Conservation (phyloP, 352 stramenopile species). For the Globisporangium heterothallicum region DNA sequence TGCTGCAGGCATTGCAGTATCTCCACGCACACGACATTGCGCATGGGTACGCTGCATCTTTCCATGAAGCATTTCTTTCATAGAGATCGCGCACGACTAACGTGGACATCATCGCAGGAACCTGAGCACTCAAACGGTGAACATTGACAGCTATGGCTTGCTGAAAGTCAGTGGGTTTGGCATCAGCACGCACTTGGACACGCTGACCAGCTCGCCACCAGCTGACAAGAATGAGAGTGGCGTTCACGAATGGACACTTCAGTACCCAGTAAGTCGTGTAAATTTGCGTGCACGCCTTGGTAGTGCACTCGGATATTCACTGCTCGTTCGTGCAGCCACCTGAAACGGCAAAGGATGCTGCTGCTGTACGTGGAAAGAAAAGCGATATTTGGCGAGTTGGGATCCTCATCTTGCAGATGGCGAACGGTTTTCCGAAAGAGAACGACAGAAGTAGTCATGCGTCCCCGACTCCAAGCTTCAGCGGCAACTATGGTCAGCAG, state of each 20-base stretch:
- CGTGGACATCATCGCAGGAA: conserved; percentile 28
- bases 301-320: no score
- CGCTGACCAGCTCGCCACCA: background rate
- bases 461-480: background rate
- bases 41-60: conserved; percentile 34
- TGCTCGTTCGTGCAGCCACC: conserved; percentile 15
- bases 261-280: conserved; percentile 13
- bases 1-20: conserved; percentile 43
- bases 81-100: background rate
- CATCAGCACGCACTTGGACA: conserved; percentile 14
- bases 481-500: background rate
- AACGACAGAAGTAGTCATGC: conserved; percentile 12
- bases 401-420: conserved; percentile 54
- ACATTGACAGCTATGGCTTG: conserved; percentile 57
- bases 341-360: conserved; percentile 16
- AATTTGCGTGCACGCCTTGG: background rate
- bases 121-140: conserved; percentile 36
- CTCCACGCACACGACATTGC: conserved; percentile 39
- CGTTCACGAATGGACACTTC: conserved; percentile 17
- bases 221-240: background rate
- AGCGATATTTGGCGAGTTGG: conserved; percentile 55
- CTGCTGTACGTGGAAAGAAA: conserved; percentile 19
- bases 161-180: conserved; percentile 57
- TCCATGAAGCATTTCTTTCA: background rate
- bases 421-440: conserved; percentile 5